Evolutionary conservation across 495 filamentous ascomycete genomes (phyloP), one percentile per base, ranked within the genome.

Genomic region (Aspergillus taichungensis): DNA sequence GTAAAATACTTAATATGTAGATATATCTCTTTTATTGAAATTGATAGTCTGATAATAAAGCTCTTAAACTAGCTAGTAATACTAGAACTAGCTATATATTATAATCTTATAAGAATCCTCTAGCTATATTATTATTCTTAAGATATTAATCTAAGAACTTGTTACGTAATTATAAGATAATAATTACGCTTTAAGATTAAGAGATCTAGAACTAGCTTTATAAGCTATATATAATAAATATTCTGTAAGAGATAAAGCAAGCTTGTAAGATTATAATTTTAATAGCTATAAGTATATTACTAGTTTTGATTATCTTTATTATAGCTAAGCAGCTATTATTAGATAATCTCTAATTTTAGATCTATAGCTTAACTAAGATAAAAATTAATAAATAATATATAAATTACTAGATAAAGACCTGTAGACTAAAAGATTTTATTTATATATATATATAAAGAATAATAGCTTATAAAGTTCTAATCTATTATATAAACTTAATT

Each of bases 341-440:
- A 24, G 4, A 24, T 24, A 24, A 24, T 24, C 18, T 24, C 18
- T 24, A 24, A 4, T 32, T 11, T n/a, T 30, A 33, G 13, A 13
- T 39, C 11, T 28, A 32, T n/a, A 39, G 35, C 32, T 27, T 46
- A 14, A 29, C 28, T 46, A 39, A 46, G 10, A 38, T 32, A 39
- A 46, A 46, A 24, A 44, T 34, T 44, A 44, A 36, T 32, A 44
- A 44, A 36, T 28, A 34, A 44, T 37, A 36, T 33, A 11, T 29
- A 32, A 33, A 43, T 24, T 13, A 13, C 39, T 28, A 38, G 36
- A 18, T 45, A 37, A 37, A 45, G 28, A 45, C 30, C 18, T 45
- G 18, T 6, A 34, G 10, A 18, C 35, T 13, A 2, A 24, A 24
- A 4, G 4, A 2, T 4, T 24, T 24, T 24, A 24, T 45, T 27